Percentiles rank a stretch among this genome's conserved stretches.
Evolutionary conservation across 2,329 filamentous ascomycete genomes (phyloP).

Genomic region (Elsinoe arachidis): DNA sequence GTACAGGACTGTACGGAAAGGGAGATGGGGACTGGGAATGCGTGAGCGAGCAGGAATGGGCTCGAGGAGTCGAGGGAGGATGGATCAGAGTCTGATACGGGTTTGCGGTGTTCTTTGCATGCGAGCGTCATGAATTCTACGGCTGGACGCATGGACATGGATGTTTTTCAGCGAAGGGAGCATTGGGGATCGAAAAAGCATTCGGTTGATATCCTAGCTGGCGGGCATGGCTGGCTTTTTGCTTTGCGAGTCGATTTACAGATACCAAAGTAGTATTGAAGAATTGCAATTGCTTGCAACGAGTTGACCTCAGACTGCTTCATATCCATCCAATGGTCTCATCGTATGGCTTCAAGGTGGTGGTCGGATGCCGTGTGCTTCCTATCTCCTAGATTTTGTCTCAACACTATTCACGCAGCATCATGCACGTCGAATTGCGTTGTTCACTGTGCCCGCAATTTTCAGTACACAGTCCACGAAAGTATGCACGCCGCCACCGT

Average conservation of each 20-base stretch:
- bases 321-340: too few relatives aligned
- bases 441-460: too few relatives aligned
- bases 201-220: not conserved
- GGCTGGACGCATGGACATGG: constrained; percentile 3
- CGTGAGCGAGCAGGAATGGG: constrained; percentile 27
- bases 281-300: not conserved
- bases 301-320: not conserved
- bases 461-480: not conserved
- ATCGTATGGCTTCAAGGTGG: too few relatives aligned
- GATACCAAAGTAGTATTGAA: not conserved
- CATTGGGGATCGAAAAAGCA: not conserved
- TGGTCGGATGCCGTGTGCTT: too few relatives aligned
- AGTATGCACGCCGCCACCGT: not conserved
- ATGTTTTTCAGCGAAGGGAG: constrained; percentile 1
- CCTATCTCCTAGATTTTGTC: too few relatives aligned
- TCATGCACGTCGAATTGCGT: too few relatives aligned
- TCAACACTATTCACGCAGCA: too few relatives aligned
- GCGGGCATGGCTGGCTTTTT: not conserved
- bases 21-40: constrained; percentile 34
- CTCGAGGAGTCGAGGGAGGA: constrained; percentile 24
- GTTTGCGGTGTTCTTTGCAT: not conserved
- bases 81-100: constrained; percentile 22
- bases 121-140: not conserved
- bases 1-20: constrained; percentile 42
- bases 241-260: not conserved